Evolutionary conservation across 352 stramenopile genomes (phyloP).

Genomic region (Aphanomyces cochlioides): DNA sequence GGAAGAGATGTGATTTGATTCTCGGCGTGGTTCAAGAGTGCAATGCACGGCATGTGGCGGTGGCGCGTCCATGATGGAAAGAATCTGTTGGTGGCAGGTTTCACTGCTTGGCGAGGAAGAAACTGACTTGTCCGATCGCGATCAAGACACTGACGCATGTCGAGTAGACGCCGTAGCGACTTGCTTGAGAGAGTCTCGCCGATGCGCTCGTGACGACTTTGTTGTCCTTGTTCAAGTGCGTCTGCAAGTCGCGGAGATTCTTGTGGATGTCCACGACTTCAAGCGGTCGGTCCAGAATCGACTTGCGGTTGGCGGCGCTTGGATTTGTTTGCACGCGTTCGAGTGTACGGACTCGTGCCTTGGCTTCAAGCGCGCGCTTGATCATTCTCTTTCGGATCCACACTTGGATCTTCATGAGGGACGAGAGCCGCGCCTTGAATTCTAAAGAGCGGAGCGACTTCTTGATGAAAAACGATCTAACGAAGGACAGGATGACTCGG

Average conservation of each 20-base stretch:
- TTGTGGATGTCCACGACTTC: background rate
- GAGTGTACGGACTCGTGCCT: background rate
- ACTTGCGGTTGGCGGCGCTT: background rate
- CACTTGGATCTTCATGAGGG: conserved; percentile 59
- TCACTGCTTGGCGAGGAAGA: conserved; percentile 21
- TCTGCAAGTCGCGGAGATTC: conserved; percentile 18
- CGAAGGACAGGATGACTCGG: background rate
- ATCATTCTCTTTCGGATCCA: conserved; percentile 44
- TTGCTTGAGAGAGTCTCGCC: background rate
- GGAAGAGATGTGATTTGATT: no score
- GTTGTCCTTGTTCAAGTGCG: conserved; percentile 24
- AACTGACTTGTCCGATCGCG: conserved; percentile 25
- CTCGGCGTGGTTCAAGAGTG: no score
- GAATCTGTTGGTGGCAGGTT: no score
- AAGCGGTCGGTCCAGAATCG: background rate
- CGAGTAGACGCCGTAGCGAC: conserved; percentile 21
- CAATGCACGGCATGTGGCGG: no score
- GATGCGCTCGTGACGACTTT: conserved; percentile 26
- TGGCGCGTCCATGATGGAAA: no score
- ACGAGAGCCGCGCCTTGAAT: conserved; percentile 71
- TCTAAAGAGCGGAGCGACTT: conserved; percentile 72
- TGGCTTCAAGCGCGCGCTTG: conserved; percentile 32
- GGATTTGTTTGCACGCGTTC: background rate
- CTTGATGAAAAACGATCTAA: conserved; percentile 66
- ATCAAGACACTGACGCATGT: conserved; percentile 26